Percentiles rank a stretch among this genome's conserved stretches.
These are phyloP conservation scores for Aspergillus candidus DNA, from an alignment of 2,329 filamentous ascomycete species.

Conservation along the genomic window DNA sequence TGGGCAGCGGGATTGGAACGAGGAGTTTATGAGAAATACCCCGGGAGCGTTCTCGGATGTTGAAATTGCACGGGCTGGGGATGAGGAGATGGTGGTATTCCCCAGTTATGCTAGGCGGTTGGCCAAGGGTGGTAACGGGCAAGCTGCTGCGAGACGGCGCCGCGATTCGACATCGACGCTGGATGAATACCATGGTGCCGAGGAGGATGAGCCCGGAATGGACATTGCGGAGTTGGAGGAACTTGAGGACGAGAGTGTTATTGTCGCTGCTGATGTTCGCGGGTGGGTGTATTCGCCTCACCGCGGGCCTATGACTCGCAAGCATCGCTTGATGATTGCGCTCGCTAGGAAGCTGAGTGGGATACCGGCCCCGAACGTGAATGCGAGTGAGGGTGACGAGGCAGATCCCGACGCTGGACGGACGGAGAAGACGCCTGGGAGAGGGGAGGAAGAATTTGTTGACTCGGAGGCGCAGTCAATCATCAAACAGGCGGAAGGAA, in stretches of 20 bases:
- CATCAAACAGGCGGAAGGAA: conserved; percentile 62
- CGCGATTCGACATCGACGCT: conserved; percentile 29
- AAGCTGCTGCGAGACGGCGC: conserved; percentile 21
- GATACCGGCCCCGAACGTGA: conserved; percentile 60
- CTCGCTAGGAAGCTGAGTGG: conserved; percentile 83
- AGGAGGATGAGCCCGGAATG: conserved; percentile 48
- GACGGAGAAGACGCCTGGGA: conserved; percentile 31
- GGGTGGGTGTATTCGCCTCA: conserved; percentile 93
- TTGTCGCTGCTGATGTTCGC: conserved; percentile 89
- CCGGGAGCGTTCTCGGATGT: conserved; percentile 79
- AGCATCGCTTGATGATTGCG: conserved; percentile 79
- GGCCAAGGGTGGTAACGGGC: conserved; percentile 43
- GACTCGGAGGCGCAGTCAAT: conserved; percentile 71
- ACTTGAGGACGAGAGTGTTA: conserved; percentile 72
- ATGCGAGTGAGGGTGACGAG: conserved; percentile 23
- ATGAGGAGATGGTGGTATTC: conserved; percentile 91
- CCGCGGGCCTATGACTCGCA: conserved; percentile 74
- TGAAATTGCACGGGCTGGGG: conserved; percentile 68
- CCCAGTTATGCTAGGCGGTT: conserved; percentile 84
- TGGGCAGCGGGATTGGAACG: conserved; percentile 33
- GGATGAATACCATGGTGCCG: conserved; percentile 35
- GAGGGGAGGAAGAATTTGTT: conserved; percentile 60
- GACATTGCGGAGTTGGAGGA: conserved; percentile 74
- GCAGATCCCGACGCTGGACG: conserved; percentile 3
- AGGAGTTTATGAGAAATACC: conserved; percentile 47